Base-by-base conservation (phyloP, 345 rosid species). In the Reutealis trisperma region DNA sequence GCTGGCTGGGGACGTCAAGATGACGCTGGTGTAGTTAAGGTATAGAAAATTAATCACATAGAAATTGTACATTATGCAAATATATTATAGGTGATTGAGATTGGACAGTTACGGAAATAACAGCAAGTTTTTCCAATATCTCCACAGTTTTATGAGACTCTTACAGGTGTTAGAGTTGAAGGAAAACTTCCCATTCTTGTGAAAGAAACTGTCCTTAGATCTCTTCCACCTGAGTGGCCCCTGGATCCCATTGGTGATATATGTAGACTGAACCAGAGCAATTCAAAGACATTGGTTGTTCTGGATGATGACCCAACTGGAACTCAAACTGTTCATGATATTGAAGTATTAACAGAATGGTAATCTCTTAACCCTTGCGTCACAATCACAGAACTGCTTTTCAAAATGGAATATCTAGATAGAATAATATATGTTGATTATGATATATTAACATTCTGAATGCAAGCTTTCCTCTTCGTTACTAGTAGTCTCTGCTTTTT, bases 261-360 rank as follows among this genome's bases (percentile, higher is more conserved):
- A 79, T 87, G 70, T 55, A 82, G 71, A 79, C 80, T 95, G 77
- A 91, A 91, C 67, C 84, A 77, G 83, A 89, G 77, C 49, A 90
- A 84, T 77, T 87, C 88, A 30, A 95, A 89, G 82, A 90, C 94
- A 7, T 80, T 95, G 84, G 93, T 93, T 71, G 99, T 95, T 78
- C 91, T 95, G 80, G 99, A 95, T 83, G 99, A 95, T 82, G 99
- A 95, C 83, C 98, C 99, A 78, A 93, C 99, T 41, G 98, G 99
- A 83, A 95, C 99, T 67, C 99, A 95, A 85, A 95, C 99, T n/a
- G 97, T 95, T 85, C 96, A 93, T 79, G 93, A 89, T 55, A 90
- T 93, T 74, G 99, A 95, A 87, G 99, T 95, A 73, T 81, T 95
- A 78, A 95, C 98, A 51, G 99, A 95, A 91, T 95, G 99, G 98